A percentile compares a stretch with the other conserved stretches of the same genome.
Conservation (phyloP, 2,329 filamentous ascomycete species). For the Scytalidium sp. region DNA sequence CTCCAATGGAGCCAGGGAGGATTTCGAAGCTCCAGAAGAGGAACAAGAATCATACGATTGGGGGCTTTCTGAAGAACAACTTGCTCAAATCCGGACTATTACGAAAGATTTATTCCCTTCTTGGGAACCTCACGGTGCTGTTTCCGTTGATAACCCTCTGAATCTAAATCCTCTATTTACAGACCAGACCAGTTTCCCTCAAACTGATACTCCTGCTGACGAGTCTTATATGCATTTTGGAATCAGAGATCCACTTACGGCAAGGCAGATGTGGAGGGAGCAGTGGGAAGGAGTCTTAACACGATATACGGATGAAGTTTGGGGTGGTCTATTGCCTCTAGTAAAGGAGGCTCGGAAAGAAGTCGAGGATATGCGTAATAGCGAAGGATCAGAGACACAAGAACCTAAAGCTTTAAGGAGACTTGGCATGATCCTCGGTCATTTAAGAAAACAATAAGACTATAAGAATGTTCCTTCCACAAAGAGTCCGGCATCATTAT, state of each 20-base stretch:
- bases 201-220: constrained; percentile 19
- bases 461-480: too few relatives aligned
- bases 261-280: constrained; percentile 42
- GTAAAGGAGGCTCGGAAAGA: constrained; percentile 55
- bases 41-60: constrained; percentile 23
- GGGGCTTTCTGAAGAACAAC: constrained; percentile 23
- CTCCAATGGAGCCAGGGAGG: constrained; percentile 20
- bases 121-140: constrained; percentile 11
- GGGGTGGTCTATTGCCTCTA: constrained; percentile 59
- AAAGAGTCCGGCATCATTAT: too few relatives aligned
- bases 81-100: constrained; percentile 19
- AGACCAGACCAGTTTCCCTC: not conserved
- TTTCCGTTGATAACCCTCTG: constrained; percentile 15
- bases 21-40: constrained; percentile 18
- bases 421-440: constrained; percentile 18
- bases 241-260: constrained; percentile 2
- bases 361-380: constrained; percentile 40
- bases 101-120: constrained; percentile 20
- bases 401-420: constrained; percentile 15
- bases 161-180: constrained; percentile 18
- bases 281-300: constrained; percentile 56
- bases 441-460: constrained; percentile 9
- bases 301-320: constrained; percentile 63
- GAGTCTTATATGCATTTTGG: constrained; percentile 11
- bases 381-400: not conserved